Percentiles rank a stretch among this genome's conserved stretches.
These are phyloP conservation scores for Annona cherimola DNA, from an alignment of 164 flowering plant species.

Conservation along the genomic window DNA sequence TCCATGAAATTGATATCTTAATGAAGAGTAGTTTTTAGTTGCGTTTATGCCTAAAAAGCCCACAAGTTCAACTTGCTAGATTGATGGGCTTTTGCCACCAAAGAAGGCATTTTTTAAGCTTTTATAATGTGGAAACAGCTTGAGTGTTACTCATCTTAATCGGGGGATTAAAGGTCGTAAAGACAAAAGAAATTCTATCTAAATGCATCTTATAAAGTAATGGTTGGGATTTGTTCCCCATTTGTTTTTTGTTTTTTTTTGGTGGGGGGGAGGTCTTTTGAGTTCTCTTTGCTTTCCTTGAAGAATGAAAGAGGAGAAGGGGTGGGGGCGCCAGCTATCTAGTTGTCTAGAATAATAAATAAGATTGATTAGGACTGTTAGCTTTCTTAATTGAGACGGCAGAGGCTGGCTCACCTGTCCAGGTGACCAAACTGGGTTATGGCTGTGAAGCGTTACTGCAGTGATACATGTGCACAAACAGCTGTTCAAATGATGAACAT, in stretches of 20 bases:
- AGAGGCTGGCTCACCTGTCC: neutral
- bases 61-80: neutral
- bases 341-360: neutral
- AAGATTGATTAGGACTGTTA: neutral
- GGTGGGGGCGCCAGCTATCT: too few species aligned
- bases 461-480: neutral
- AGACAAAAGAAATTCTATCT: neutral
- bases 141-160: neutral
- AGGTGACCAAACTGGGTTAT: neutral
- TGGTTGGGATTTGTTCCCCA: neutral
- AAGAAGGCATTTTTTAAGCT: neutral
- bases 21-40: neutral
- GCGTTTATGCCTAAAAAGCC: neutral
- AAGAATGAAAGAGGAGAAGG: too few species aligned
- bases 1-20: neutral
- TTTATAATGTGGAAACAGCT: neutral
- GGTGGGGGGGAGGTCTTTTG: neutral
- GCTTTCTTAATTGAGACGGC: neutral
- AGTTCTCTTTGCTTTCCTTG: neutral
- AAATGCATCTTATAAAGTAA: neutral
- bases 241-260: neutral
- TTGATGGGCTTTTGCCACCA: constrained; percentile 1
- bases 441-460: neutral
- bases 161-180: neutral
- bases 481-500: neutral